Percentiles rank a stretch among this genome's conserved stretches.
These are phyloP conservation scores for Phytophthora melonis DNA, from an alignment of 352 stramenopile species.

Conservation along the genomic window DNA sequence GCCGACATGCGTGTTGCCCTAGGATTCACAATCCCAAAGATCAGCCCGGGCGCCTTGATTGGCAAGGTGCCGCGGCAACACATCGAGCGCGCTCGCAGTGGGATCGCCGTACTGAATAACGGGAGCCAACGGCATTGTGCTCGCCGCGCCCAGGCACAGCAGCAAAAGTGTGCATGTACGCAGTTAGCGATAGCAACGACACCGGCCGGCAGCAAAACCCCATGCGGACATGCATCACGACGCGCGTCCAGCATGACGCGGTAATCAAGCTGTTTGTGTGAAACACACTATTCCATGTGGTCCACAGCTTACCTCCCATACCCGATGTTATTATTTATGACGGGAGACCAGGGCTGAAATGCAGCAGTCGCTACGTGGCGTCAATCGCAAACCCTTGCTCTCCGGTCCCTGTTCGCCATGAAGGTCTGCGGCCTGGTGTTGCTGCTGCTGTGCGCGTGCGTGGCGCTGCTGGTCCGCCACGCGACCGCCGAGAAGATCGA, in stretches of 20 bases:
- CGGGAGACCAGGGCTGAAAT: neutral
- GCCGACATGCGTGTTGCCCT: constrained; percentile 21
- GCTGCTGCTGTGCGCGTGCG: constrained; percentile 43
- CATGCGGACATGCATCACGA: too few relatives aligned
- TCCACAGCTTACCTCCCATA: neutral
- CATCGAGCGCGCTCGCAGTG: constrained; percentile 9
- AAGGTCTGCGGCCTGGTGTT: constrained; percentile 42
- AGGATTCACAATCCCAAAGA: constrained; percentile 28
- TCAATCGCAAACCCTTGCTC: constrained; percentile 32
- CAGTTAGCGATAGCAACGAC: too few relatives aligned
- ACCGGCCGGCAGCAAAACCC: too few relatives aligned
- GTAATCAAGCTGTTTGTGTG: neutral
- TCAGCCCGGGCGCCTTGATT: constrained; percentile 2
- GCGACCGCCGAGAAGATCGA: constrained; percentile 56
- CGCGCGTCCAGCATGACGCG: neutral
- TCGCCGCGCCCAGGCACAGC: too few relatives aligned
- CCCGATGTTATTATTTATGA: neutral
- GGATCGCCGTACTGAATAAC: neutral
- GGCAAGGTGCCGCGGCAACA: constrained; percentile 4
- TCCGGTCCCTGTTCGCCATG: constrained; percentile 17
- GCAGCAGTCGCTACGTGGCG: constrained; percentile 40
- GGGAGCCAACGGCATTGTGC: neutral
- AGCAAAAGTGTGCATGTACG: too few relatives aligned
- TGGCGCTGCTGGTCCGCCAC: constrained; percentile 21
- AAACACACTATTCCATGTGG: neutral